Evolutionary conservation across 225 moss, liverwort and hornwort species (phyloP), one percentile per base, ranked within the genome.

Genomic region (Pseudoscleropodium purum): DNA sequence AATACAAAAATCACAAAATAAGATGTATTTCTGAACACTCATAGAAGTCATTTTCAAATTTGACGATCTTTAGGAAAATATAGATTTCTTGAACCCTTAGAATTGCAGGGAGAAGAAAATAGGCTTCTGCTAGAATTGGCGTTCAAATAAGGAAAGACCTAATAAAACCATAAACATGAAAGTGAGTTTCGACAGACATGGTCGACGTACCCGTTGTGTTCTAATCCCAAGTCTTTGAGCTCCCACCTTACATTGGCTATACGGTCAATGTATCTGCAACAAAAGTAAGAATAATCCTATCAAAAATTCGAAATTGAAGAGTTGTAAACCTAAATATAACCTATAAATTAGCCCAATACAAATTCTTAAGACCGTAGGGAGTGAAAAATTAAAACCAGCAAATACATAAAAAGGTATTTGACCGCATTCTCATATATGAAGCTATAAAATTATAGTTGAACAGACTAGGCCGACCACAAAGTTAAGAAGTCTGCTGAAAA

Each of bases 231-330:
- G 70, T 99, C 99, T 92, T 96, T 99, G 29, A 97, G 95, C 90
- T 99, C 97, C 99, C 99, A 99, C 84, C 92, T 96, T 80, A 94
- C 93, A 90, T 95, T 99, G 80, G 96, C 92, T 88, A 99, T 97
- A 64, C 96, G 96, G 59, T 99, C 99, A 91, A 95, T 94, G 83
- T 95, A 99, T 83, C 98, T 99, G 96, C 92, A 95, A 81, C 37
- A 59, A 29, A 85, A 81, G 69, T 34, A 37, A 49, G 29, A 63
- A 79, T 33, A 82, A n/a, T 36, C 65, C 7, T 25, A 64, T 89
- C 63, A 90, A 84, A 91, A 39, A 30, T 14, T 56, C 80, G 59
- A 85, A 45, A 47, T 70, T 61, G 62, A 90, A 29, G 33, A 68
- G 60, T 59, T n/a, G 31, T 75, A 18, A 64, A 54, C 47, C 41